phyloP scores from a whole-genome alignment of 768 basidiomycete genomes.

The Imleria badia region DNA sequence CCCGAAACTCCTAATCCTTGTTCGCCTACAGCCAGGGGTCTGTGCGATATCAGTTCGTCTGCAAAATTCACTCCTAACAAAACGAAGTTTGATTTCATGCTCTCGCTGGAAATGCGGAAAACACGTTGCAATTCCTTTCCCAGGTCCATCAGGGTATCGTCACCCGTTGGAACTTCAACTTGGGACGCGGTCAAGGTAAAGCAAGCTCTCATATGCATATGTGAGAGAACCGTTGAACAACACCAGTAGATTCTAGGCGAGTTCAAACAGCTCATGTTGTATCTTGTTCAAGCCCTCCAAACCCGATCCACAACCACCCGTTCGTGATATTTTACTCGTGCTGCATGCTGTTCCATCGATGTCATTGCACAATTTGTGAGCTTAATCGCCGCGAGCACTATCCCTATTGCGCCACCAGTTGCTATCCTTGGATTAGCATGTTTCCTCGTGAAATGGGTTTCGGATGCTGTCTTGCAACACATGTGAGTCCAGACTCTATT shows the following conservation, averaged over 20 bases:
- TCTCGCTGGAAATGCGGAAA: not conserved
- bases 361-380: not conserved
- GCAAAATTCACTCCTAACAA: not conserved
- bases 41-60: not conserved
- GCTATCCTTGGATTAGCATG: conserved; percentile 4
- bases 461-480: not conserved
- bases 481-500: not conserved
- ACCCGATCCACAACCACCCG: not conserved
- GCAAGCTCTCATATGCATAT: too few relatives aligned
- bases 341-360: not conserved
- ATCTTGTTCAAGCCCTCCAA: conserved; percentile 2
- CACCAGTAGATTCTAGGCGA: not conserved
- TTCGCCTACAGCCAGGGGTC: conserved; percentile 3
- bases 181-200: not conserved
- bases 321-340: not conserved
- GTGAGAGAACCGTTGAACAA: not conserved
- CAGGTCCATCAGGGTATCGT: conserved; percentile 7
- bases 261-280: conserved; percentile 3
- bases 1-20: not conserved
- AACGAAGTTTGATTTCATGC: not conserved
- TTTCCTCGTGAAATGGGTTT: conserved; percentile 5
- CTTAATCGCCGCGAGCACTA: not conserved
- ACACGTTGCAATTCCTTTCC: not conserved
- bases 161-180: conserved; percentile 8
- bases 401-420: conserved; percentile 1